These are phyloP conservation scores for Capsicum rhomboideum DNA, from an alignment of 257 asterid genomes.

Conservation along the genomic window DNA sequence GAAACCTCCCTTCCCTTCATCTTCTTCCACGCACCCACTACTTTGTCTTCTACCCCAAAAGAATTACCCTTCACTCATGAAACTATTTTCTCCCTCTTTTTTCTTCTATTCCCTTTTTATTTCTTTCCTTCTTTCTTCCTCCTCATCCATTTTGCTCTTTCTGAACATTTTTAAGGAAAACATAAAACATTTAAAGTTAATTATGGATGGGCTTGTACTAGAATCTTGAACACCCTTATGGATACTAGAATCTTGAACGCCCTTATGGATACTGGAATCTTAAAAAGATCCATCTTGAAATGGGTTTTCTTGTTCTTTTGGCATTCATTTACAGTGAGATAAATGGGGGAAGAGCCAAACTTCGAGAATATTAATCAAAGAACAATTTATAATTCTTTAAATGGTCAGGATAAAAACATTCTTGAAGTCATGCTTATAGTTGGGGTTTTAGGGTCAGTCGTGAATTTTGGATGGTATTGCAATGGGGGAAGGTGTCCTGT, in stretches of 20 bases:
- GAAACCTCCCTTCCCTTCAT: background rate
- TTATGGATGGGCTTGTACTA: background rate
- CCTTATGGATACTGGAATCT: background rate
- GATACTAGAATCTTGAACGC: background rate
- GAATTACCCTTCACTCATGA: background rate
- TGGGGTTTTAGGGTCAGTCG: background rate
- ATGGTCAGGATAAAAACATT: background rate
- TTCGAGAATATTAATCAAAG: background rate
- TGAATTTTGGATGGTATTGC: background rate
- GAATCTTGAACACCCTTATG: background rate
- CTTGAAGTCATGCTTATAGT: background rate
- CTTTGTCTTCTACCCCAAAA: background rate
- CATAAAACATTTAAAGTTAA: background rate
- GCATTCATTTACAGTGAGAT: background rate
- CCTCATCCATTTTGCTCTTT: background rate
- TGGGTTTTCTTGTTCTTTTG: background rate
- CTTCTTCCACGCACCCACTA: background rate
- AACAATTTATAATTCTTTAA: background rate
- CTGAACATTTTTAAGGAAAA: background rate
- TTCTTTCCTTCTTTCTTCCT: background rate
- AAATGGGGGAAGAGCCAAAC: background rate
- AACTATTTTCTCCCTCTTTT: background rate
- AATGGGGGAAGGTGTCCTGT: background rate
- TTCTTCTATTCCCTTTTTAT: background rate
- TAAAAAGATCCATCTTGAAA: background rate